Conservation (phyloP, 2,329 filamentous ascomycete species). For the Aspergillus sojae region DNA sequence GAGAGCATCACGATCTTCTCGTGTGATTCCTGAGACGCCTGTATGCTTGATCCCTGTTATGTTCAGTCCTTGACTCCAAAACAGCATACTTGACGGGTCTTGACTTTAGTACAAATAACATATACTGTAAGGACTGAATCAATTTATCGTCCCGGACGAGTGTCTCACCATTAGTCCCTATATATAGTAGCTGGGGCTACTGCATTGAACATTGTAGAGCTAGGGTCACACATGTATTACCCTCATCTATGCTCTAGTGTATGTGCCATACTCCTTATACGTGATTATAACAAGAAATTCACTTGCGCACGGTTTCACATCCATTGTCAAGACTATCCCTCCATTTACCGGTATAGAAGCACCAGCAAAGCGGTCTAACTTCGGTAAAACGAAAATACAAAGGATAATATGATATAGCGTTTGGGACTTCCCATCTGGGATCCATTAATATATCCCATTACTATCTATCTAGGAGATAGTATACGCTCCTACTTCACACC, state of each 20-base stretch:
- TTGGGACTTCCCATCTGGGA: background rate
- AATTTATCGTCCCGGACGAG: no score
- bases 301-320: background rate
- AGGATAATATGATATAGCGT: background rate
- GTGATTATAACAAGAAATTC: background rate
- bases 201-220: background rate
- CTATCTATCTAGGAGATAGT: background rate
- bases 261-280: background rate
- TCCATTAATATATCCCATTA: background rate
- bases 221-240: background rate
- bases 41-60: background rate
- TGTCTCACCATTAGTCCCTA: no score
- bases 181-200: background rate
- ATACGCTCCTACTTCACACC: fast-evolving
- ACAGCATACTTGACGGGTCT: no score
- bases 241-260: background rate
- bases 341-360: background rate
- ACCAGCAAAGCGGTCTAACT: background rate
- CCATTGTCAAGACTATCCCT: background rate
- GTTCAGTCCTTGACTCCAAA: no score
- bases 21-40: background rate
- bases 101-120: no score
- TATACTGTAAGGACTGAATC: no score
- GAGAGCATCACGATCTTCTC: background rate
- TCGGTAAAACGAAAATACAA: background rate